Conservation (phyloP, 1,284 basidiomycete genomes). For the Sporisorium iseilematis-ciliati region DNA sequence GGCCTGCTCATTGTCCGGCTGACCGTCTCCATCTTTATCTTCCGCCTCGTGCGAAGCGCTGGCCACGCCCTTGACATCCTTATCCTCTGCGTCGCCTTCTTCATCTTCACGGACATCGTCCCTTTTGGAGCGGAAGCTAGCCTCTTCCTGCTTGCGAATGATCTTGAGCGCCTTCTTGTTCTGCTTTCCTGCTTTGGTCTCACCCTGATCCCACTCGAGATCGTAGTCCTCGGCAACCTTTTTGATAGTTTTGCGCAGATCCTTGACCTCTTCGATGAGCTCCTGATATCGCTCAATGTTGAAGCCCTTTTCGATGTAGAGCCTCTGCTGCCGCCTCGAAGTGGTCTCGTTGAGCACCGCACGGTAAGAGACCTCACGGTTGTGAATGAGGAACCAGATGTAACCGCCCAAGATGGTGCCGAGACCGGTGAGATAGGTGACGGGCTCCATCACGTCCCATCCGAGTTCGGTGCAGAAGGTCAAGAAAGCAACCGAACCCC, state of each 20-base stretch:
- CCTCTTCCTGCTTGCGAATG: constrained; percentile 52
- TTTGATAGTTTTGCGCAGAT: constrained; percentile 57
- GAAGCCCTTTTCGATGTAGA: constrained; percentile 61
- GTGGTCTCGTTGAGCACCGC: constrained; percentile 64
- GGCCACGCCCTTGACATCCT: constrained; percentile 2
- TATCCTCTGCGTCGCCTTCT: constrained; percentile 25
- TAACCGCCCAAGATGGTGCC: constrained; percentile 61
- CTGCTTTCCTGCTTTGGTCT: constrained; percentile 54
- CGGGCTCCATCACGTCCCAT: constrained; percentile 60
- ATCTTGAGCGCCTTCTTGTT: constrained; percentile 61
- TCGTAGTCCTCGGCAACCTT: constrained; percentile 63
- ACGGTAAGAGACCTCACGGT: constrained; percentile 61
- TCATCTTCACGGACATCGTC: constrained; percentile 19
- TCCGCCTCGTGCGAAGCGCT: constrained; percentile 37
- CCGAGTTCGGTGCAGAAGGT: constrained; percentile 60
- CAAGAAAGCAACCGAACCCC: constrained; percentile 54
- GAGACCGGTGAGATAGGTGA: constrained; percentile 61
- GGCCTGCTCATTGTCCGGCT: constrained; percentile 44
- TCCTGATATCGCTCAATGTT: constrained; percentile 58
- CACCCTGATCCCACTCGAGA: constrained; percentile 63
- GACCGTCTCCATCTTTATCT: constrained; percentile 53
- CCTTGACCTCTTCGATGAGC: constrained; percentile 61
- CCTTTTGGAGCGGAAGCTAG: constrained; percentile 22
- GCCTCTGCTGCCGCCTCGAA: constrained; percentile 55
- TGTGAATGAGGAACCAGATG: constrained; percentile 62